These are phyloP conservation scores for Ceratorhiza oryzae-sativae DNA, from an alignment of 1,284 basidiomycete genomes.

Conservation along the genomic window DNA sequence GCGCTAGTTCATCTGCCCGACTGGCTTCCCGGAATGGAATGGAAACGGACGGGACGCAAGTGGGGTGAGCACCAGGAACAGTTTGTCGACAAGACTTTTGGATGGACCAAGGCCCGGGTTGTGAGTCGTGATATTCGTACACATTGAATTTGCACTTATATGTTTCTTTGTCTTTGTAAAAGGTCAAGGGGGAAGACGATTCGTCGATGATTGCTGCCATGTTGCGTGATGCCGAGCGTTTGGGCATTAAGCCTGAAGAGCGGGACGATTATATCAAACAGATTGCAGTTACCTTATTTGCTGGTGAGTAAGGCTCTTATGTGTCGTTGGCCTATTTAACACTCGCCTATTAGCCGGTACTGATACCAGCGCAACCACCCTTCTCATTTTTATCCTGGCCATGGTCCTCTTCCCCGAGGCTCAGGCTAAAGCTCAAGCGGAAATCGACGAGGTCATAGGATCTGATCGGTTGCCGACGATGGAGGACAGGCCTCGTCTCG, in stretches of 20 bases:
- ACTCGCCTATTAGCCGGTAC: not conserved
- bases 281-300: not conserved
- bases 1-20: not conserved
- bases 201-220: not conserved
- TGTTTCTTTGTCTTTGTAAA: not conserved
- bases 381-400: not conserved
- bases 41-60: not conserved
- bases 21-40: conserved; percentile 5
- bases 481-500: not conserved
- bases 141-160: not conserved
- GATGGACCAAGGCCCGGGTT: too few species aligned
- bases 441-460: not conserved
- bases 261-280: conserved; percentile 1
- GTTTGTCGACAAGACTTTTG: too few species aligned
- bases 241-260: not conserved
- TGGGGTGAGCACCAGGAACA: not conserved
- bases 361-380: not conserved
- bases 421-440: not conserved
- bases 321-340: not conserved
- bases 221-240: not conserved
- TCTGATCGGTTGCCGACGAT: not conserved
- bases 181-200: not conserved
- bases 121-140: too few species aligned
- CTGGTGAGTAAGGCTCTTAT: not conserved
- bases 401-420: not conserved